phyloP scores from a whole-genome alignment of 2,329 filamentous ascomycete species.

The Ophiostoma himal-ulmi region DNA sequence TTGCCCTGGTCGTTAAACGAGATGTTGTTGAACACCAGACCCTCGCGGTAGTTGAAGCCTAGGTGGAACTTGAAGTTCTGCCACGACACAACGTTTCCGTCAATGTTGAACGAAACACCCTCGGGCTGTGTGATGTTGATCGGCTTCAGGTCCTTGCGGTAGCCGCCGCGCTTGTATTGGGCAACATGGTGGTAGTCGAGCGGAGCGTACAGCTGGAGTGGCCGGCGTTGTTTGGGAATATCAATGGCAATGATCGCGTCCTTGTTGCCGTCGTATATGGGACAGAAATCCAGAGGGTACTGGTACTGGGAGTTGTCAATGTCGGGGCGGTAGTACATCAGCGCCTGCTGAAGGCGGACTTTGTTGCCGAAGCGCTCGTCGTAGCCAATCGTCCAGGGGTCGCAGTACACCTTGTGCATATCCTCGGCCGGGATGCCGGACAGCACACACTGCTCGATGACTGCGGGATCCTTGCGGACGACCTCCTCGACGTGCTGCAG shows the following conservation, averaged over 20 bases:
- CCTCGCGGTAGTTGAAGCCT: constrained; percentile 92
- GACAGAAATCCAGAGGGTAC: constrained; percentile 88
- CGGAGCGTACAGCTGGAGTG: constrained; percentile 62
- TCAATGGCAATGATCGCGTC: constrained; percentile 77
- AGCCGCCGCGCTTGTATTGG: constrained; percentile 69
- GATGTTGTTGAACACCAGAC: constrained; percentile 84
- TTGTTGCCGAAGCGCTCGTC: constrained; percentile 80
- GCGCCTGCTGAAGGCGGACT: constrained; percentile 77
- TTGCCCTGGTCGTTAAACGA: constrained; percentile 79
- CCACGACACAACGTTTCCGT: constrained; percentile 69
- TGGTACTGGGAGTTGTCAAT: constrained; percentile 84
- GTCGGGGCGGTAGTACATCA: constrained; percentile 92
- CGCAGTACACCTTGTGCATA: constrained; percentile 95
- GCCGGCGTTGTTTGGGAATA: constrained; percentile 69
- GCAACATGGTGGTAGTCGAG: constrained; percentile 75
- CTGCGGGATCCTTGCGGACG: constrained; percentile 69
- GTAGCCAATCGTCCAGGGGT: constrained; percentile 93
- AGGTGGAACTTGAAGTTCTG: constrained; percentile 92
- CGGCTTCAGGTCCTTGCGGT: constrained; percentile 71
- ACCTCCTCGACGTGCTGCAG: constrained; percentile 72
- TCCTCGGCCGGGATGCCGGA: constrained; percentile 74
- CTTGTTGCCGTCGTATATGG: constrained; percentile 79
- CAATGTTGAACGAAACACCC: constrained; percentile 70
- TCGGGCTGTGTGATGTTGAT: constrained; percentile 69
- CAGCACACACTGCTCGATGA: constrained; percentile 84